Conservation (phyloP, 768 basidiomycete genomes). For the Pisolithus tinctorius region DNA sequence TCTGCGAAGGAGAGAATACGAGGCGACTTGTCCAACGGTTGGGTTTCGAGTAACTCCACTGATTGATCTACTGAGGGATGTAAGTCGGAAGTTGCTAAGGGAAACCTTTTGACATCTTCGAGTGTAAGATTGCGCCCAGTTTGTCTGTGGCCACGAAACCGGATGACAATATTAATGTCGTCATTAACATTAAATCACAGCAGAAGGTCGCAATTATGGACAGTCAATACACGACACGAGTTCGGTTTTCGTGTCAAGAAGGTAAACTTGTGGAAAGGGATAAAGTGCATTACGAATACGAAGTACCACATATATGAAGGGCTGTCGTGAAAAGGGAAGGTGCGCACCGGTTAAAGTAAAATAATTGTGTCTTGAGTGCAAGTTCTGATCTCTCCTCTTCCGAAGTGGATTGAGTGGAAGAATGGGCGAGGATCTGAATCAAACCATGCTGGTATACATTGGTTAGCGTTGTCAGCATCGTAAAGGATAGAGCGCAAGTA, state of each 20-base stretch:
- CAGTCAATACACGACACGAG: background rate
- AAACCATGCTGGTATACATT: slow-evolving; percentile 50
- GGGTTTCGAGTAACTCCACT: background rate
- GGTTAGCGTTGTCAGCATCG: background rate
- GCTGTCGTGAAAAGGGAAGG: background rate
- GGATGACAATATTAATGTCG: background rate
- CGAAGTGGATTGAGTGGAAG: slow-evolving; percentile 25
- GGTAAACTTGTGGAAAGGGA: background rate
- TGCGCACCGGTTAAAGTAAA: slow-evolving; percentile 64
- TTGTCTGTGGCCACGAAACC: background rate
- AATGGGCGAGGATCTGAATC: slow-evolving; percentile 44
- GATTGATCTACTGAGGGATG: background rate
- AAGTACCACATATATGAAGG: too few relatives aligned
- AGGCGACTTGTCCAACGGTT: slow-evolving; percentile 24
- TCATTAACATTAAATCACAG: background rate
- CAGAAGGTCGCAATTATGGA: background rate
- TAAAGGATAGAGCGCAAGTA: too few relatives aligned
- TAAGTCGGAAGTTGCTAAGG: background rate
- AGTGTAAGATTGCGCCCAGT: background rate
- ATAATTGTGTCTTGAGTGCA: slow-evolving; percentile 50
- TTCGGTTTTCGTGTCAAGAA: background rate
- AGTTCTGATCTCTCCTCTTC: slow-evolving; percentile 40
- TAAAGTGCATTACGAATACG: background rate
- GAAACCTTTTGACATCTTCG: background rate
- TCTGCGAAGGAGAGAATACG: slow-evolving; percentile 57